Evolutionary conservation across 306 rosid genomes (phyloP).

Genomic region (Abrus precatorius): DNA sequence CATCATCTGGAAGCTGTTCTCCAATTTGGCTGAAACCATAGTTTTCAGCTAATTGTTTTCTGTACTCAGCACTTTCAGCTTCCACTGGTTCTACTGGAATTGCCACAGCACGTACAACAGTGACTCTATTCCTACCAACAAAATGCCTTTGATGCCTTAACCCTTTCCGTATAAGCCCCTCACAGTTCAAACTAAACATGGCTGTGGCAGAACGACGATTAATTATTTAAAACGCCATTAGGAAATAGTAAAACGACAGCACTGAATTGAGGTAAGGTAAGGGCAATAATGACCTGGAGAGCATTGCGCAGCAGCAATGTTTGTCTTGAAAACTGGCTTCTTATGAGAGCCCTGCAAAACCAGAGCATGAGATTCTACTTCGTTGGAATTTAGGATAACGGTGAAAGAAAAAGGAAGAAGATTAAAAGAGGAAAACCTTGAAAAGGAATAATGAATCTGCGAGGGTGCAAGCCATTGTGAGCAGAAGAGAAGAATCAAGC

Average conservation of each 20-base stretch:
- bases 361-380: slow-evolving; percentile 20
- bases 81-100: slow-evolving; percentile 72
- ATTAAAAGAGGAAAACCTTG: slow-evolving; percentile 50
- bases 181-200: slow-evolving; percentile 52
- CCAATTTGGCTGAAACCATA: slow-evolving; percentile 89
- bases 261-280: neutral
- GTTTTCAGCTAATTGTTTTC: slow-evolving; percentile 75
- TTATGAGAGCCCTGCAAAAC: slow-evolving; percentile 67
- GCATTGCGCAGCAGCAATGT: slow-evolving; percentile 48
- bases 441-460: slow-evolving; percentile 70
- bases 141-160: slow-evolving; percentile 48
- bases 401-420: neutral
- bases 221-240: slow-evolving; percentile 15
- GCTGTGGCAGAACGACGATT: slow-evolving; percentile 59
- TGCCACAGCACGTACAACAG: slow-evolving; percentile 73
- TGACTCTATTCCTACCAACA: slow-evolving; percentile 52
- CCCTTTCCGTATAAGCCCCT: slow-evolving; percentile 56
- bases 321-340: slow-evolving; percentile 58
- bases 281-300: slow-evolving; percentile 43
- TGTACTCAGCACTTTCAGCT: slow-evolving; percentile 64
- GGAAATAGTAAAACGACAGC: neutral
- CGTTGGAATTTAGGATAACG: neutral
- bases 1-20: slow-evolving; percentile 78
- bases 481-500: slow-evolving; percentile 46
- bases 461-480: slow-evolving; percentile 74